Percentiles rank a stretch among this genome's conserved stretches.
These are phyloP conservation scores for Gloeopeniophorella convolvens DNA, from an alignment of 768 basidiomycete species.

Conservation along the genomic window DNA sequence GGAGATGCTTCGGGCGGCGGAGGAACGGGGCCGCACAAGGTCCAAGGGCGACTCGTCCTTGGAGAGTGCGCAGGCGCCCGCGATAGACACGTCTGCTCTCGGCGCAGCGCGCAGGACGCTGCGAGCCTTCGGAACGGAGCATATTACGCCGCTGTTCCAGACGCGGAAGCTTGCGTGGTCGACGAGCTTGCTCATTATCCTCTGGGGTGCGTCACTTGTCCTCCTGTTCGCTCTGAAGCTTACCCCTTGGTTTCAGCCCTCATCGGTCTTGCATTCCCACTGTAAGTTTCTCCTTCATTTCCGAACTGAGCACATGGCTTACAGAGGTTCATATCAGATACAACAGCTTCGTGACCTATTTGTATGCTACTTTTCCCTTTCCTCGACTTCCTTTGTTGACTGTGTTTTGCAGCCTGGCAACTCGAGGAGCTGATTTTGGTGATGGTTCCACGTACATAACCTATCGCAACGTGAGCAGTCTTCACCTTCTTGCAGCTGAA, in stretches of 20 bases:
- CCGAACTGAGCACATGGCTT: neutral
- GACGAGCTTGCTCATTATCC: slow-evolving; percentile 42
- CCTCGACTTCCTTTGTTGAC: neutral
- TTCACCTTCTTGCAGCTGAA: neutral
- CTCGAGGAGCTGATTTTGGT: slow-evolving; percentile 62
- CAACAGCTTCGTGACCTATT: slow-evolving; percentile 48
- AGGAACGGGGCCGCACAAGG: slow-evolving; percentile 5
- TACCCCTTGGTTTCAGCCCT: slow-evolving; percentile 37
- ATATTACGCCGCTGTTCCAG: slow-evolving; percentile 44
- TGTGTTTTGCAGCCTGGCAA: slow-evolving; percentile 41
- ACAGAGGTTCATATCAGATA: slow-evolving; percentile 29
- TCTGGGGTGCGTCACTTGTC: slow-evolving; percentile 39
- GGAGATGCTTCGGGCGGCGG: slow-evolving; percentile 37
- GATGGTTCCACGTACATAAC: slow-evolving; percentile 65
- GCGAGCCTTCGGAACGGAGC: slow-evolving; percentile 33
- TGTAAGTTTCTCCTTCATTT: slow-evolving; percentile 33
- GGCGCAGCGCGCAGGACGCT: slow-evolving; percentile 38
- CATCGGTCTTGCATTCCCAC: slow-evolving; percentile 71
- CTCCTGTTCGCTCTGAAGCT: neutral
- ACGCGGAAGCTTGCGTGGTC: slow-evolving; percentile 45
- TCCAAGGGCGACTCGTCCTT: slow-evolving; percentile 7
- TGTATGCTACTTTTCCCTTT: slow-evolving; percentile 29
- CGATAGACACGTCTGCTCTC: slow-evolving; percentile 30
- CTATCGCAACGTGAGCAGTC: slow-evolving; percentile 54
- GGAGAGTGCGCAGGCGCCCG: slow-evolving; percentile 15